These are phyloP conservation scores for Hortaea werneckii DNA, from an alignment of 2,329 filamentous ascomycete species.

Conservation along the genomic window DNA sequence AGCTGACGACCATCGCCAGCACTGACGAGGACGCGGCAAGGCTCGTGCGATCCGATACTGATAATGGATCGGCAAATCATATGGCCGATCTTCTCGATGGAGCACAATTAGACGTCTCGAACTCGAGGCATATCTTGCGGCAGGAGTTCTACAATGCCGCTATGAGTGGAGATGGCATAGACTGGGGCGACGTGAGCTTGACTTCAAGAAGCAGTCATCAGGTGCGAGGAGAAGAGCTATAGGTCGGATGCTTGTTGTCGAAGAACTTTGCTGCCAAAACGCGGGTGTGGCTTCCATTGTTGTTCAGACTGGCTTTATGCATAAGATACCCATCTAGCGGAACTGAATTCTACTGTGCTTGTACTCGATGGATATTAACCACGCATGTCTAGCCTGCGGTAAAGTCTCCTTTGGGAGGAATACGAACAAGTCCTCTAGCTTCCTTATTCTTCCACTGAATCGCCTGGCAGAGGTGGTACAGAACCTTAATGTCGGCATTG, in stretches of 20 bases:
- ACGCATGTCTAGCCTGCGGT: not conserved
- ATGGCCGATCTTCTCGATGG: no score
- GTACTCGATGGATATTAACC: not conserved
- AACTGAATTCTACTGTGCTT: not conserved
- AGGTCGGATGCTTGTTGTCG: not conserved
- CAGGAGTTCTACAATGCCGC: constrained; percentile 13
- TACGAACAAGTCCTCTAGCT: constrained; percentile 26
- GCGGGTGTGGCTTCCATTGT: not conserved
- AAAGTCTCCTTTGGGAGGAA: constrained; percentile 1
- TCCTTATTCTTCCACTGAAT: constrained; percentile 42
- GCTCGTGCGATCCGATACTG: no score
- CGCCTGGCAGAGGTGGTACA: constrained; percentile 38
- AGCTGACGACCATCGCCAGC: no score
- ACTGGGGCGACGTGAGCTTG: constrained; percentile 13
- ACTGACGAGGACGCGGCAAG: no score
- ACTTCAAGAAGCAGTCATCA: constrained; percentile 16
- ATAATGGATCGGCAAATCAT: no score
- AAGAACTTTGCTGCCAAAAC: not conserved
- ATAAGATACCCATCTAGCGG: not conserved
- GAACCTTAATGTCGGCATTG: constrained; percentile 40
- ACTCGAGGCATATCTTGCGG: not conserved
- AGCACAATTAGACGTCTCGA: no score
- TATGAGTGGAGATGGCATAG: constrained; percentile 3
- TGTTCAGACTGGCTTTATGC: not conserved
- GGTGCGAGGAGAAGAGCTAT: constrained; percentile 16